Conservation (phyloP, 176 grass and related monocot genomes). For the Oryza officinalis region DNA sequence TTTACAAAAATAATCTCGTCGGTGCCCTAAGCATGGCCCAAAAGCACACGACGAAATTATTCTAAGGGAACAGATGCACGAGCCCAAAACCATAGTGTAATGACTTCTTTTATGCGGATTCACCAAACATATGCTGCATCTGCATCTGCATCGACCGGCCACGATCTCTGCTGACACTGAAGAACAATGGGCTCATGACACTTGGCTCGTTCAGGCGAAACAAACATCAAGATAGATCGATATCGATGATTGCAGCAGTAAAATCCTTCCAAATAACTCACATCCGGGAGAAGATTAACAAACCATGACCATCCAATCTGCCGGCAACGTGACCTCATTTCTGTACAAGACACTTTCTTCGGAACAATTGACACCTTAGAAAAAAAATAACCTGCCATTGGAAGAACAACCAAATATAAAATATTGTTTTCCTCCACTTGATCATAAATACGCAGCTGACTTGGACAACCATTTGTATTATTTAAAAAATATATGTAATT, state of each 20-base stretch:
- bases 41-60: neutral
- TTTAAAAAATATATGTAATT: too few relatives aligned
- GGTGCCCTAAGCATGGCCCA: neutral
- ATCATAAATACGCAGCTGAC: too few relatives aligned
- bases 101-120: neutral
- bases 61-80: neutral
- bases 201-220: neutral
- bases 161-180: neutral
- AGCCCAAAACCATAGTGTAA: neutral
- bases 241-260: neutral
- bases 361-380: neutral
- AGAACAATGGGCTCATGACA: neutral
- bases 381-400: slow-evolving; percentile 7
- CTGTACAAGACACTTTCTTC: neutral
- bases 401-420: neutral
- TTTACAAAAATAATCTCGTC: neutral
- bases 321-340: slow-evolving; percentile 18
- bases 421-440: too few relatives aligned
- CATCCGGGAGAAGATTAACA: too few relatives aligned
- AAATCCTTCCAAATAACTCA: neutral
- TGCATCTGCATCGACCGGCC: slow-evolving; percentile 14
- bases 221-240: slow-evolving; percentile 35
- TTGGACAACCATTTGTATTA: too few relatives aligned
- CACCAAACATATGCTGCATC: slow-evolving; percentile 4
- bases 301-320: neutral